These are phyloP conservation scores for Cutaneotrichosporon sp. DNA, from an alignment of 1,284 basidiomycete genomes.

Conservation along the genomic window DNA sequence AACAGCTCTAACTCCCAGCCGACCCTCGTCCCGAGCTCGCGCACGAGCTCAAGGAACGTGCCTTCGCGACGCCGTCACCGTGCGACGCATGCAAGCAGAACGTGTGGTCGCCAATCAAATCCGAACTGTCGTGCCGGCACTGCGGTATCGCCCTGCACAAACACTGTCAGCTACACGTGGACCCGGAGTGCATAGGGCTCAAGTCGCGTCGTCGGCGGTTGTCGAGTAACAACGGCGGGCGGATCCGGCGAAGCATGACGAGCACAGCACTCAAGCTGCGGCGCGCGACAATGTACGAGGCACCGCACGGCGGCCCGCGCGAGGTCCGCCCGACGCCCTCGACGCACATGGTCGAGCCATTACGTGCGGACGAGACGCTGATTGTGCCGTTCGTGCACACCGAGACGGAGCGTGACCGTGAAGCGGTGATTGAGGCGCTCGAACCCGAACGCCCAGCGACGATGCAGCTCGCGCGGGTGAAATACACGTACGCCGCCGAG, in stretches of 20 bases:
- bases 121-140: conserved; percentile 14
- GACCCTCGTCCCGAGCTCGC: conserved; percentile 14
- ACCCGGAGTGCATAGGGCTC: conserved; percentile 18
- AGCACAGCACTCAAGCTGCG: conserved; percentile 7
- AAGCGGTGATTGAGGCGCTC: conserved; percentile 12
- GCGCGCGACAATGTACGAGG: conserved; percentile 8
- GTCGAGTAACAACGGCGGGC: background rate
- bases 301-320: conserved; percentile 13
- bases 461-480: conserved; percentile 11
- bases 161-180: conserved; percentile 18
- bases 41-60: conserved; percentile 22
- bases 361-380: conserved; percentile 18
- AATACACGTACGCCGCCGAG: conserved; percentile 5
- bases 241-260: conserved; percentile 12
- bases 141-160: conserved; percentile 20
- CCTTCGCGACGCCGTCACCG: conserved; percentile 12
- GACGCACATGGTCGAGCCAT: conserved; percentile 7
- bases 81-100: conserved; percentile 19
- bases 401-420: conserved; percentile 7
- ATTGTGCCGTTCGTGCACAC: conserved; percentile 19
- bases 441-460: background rate
- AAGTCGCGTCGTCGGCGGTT: conserved; percentile 7
- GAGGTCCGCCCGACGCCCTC: conserved; percentile 1
- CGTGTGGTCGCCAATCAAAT: conserved; percentile 17
- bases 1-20: background rate